phyloP scores from a whole-genome alignment of 2,329 filamentous ascomycete species.

The Lecanoromycetidae sp. region DNA sequence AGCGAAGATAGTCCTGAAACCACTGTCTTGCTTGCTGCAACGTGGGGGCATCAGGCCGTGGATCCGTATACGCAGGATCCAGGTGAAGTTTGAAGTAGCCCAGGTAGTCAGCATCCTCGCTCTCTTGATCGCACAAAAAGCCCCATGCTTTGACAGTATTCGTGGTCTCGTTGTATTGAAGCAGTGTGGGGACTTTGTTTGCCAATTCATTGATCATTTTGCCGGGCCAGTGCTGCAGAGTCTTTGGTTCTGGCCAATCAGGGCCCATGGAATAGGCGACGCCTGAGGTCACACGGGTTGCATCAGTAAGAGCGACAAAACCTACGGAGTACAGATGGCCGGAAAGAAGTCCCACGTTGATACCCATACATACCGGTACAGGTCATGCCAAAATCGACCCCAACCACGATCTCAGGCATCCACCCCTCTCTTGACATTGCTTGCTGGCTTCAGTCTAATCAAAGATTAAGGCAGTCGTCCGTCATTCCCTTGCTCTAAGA shows the following conservation, averaged over 20 bases:
- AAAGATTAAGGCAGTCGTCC: too few relatives aligned
- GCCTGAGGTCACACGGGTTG: conserved; percentile 18
- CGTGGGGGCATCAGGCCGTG: conserved; percentile 18
- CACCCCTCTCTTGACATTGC: conserved; percentile 9
- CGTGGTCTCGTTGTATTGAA: conserved; percentile 15
- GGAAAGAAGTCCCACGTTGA: background rate
- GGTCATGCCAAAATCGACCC: conserved; percentile 19
- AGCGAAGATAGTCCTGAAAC: conserved; percentile 27
- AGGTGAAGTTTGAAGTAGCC: conserved; percentile 31
- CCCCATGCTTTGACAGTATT: conserved; percentile 24
- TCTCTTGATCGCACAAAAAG: conserved; percentile 26
- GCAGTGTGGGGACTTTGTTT: conserved; percentile 27
- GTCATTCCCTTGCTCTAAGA: too few relatives aligned
- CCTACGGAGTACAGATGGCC: too few relatives aligned
- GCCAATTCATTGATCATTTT: conserved; percentile 23
- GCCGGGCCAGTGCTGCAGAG: conserved; percentile 28
- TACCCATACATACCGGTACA: conserved; percentile 12
- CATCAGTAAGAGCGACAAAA: conserved; percentile 14
- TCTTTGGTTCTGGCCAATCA: conserved; percentile 26
- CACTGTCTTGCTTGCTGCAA: conserved; percentile 21
- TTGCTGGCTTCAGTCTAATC: too few relatives aligned
- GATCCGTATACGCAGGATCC: conserved; percentile 23
- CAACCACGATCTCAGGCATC: conserved; percentile 17
- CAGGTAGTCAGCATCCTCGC: conserved; percentile 23
- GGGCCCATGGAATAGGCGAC: conserved; percentile 28